Conservation (phyloP, 2,329 filamentous ascomycete species). For the Talaromyces atroroseus region DNA sequence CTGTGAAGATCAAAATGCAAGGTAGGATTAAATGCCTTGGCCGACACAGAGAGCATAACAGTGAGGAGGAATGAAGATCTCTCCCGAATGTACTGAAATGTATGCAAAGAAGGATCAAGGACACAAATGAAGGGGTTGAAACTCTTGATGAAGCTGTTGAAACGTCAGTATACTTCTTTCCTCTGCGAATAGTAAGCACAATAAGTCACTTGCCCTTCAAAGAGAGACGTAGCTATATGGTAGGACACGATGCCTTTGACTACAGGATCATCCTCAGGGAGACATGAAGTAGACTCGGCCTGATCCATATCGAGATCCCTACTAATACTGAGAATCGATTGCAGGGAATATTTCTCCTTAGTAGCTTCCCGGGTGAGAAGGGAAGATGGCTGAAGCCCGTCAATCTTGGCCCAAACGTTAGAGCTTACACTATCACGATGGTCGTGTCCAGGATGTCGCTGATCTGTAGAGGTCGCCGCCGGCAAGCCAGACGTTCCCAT, state of each 20-base stretch:
- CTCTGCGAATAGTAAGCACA: background rate
- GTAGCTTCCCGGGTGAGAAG: background rate
- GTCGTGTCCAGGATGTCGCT: background rate
- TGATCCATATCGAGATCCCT: background rate
- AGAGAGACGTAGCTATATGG: background rate
- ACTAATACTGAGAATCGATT: background rate
- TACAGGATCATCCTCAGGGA: background rate
- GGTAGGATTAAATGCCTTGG: constrained; percentile 24
- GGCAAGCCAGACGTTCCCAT: background rate
- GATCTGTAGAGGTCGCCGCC: background rate
- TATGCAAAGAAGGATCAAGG: constrained; percentile 35
- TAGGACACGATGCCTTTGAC: background rate
- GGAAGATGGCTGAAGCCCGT: background rate
- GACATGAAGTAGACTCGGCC: background rate
- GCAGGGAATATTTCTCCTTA: background rate
- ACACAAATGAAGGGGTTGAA: constrained; percentile 39
- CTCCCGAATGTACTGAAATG: constrained; percentile 31
- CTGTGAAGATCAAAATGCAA: background rate
- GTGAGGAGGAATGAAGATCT: constrained; percentile 34
- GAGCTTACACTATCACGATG: too few species aligned
- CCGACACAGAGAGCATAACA: constrained; percentile 30
- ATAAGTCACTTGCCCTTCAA: background rate
- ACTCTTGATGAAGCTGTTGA: constrained; percentile 32
- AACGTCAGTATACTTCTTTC: background rate
- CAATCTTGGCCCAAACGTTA: background rate